These are phyloP conservation scores for Cercis canadensis DNA, from an alignment of 306 rosid genomes.

Conservation along the genomic window DNA sequence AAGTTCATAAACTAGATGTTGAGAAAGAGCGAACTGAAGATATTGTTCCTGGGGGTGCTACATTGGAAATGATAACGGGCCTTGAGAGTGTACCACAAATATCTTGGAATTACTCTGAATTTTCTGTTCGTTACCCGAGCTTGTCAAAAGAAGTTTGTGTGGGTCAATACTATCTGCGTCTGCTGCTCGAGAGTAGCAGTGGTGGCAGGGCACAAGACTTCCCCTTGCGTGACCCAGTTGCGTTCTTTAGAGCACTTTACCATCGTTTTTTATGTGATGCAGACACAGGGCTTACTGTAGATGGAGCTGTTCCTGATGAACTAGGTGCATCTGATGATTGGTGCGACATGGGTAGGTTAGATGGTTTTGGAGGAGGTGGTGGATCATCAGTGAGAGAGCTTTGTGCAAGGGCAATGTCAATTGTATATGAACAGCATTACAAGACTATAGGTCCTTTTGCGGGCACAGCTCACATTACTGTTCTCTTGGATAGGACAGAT, in stretches of 20 bases:
- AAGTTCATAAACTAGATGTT: slow-evolving; percentile 96
- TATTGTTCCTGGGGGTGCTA: slow-evolving; percentile 84
- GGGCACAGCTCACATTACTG: slow-evolving; percentile 94
- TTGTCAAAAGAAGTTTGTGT: slow-evolving; percentile 99
- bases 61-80: slow-evolving; percentile 59
- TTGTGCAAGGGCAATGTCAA: slow-evolving; percentile 99
- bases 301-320: slow-evolving; percentile 98
- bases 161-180: slow-evolving; percentile 95
- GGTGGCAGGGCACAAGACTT: slow-evolving; percentile 92
- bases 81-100: slow-evolving; percentile 78
- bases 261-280: slow-evolving; percentile 98
- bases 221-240: slow-evolving; percentile 97
- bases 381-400: slow-evolving; percentile 98
- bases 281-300: slow-evolving; percentile 94
- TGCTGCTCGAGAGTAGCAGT: slow-evolving; percentile 97
- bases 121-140: slow-evolving; percentile 88
- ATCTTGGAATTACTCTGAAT: slow-evolving; percentile 98
- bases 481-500: slow-evolving; percentile 96
- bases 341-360: slow-evolving; percentile 98
- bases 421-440: slow-evolving; percentile 94
- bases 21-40: slow-evolving; percentile 99
- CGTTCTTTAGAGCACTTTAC: slow-evolving; percentile 92
- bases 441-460: slow-evolving; percentile 86
- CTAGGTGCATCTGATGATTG: slow-evolving; percentile 99
- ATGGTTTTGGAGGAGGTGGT: slow-evolving; percentile 99